phyloP scores from a whole-genome alignment of 805 yeast species.

The Helenozyma rhizophorensis region DNA sequence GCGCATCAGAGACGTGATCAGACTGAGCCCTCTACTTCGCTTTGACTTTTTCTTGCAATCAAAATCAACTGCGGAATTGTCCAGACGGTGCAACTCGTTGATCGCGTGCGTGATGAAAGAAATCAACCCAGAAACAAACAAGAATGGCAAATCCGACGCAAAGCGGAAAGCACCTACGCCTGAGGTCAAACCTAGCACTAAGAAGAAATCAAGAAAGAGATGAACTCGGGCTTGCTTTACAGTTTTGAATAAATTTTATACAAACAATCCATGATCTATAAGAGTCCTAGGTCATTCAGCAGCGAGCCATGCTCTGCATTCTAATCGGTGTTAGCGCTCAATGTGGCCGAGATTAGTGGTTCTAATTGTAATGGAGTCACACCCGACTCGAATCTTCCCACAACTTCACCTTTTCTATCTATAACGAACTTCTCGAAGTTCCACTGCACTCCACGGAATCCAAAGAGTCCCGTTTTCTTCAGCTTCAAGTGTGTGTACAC shows the following conservation, averaged over 20 bases:
- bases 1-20: slow-evolving; percentile 66
- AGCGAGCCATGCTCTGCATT: no score
- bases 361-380: slow-evolving; percentile 64
- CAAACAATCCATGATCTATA: no score
- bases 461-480: slow-evolving; percentile 24
- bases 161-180: slow-evolving; percentile 1
- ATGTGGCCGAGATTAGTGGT: slow-evolving; percentile 11
- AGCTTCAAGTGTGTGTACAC: slow-evolving; percentile 29
- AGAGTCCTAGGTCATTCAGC: no score
- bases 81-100: slow-evolving; percentile 77
- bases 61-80: slow-evolving; percentile 70
- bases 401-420: slow-evolving; percentile 53
- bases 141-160: not conserved
- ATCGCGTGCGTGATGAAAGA: slow-evolving; percentile 74
- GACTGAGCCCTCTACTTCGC: slow-evolving; percentile 71
- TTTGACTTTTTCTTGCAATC: slow-evolving; percentile 86
- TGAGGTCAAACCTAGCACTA: slow-evolving; percentile 2
- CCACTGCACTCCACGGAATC: slow-evolving; percentile 57
- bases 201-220: slow-evolving; percentile 3
- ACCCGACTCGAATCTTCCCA: slow-evolving; percentile 58
- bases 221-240: not conserved
- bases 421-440: slow-evolving; percentile 74
- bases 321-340: no score
- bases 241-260: not conserved
- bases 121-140: slow-evolving; percentile 14